Base-by-base conservation (phyloP, 2,329 filamentous ascomycete genomes). In the Microsporum ferrugineum region DNA sequence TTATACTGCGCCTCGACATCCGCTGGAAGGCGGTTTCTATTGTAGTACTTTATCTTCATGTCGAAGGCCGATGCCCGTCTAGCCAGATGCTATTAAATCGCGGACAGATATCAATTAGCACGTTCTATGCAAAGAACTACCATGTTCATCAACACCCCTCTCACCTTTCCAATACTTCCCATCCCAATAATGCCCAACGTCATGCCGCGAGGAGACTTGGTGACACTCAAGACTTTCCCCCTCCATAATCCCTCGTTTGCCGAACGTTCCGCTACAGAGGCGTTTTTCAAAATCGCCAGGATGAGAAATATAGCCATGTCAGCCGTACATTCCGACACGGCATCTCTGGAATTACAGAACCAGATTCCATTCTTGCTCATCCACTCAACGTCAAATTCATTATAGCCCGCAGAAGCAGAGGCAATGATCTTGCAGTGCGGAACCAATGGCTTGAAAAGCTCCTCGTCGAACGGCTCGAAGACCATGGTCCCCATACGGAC, bases 261-360 rank as follows among this genome's bases (percentile, higher is more conserved):
- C 8, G 68, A 70, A 55, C 68, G 73, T 64, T 79, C 76, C 2
- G 73, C 73, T 0, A 69, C 66, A 2, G 67, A 73, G 0, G 78
- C 74, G 61, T 82, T 78, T 58, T 79, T 76, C 23, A 83, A 65
- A 0, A 76, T 68, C 1, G 76, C 77, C 59, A 79, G 75, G 55
- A 72, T 76, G 62, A 77, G 69, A 66, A 79, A 79, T n/a, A 80
- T 71, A 7, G 80, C 76, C 75, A 80, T 78, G 49, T 80, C 78
- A 0, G 78, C 78, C 0, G 78, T 80, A 1, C 80, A 79, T 61
- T 84, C 78, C 0, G 80, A 76, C 0, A 80, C 80, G 0, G 80
- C 81, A 62, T 84, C 75, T 1, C 78, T 68, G 0, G 77, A 76
- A 64, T 82, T 84, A 70, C 79, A 83, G 65, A 84, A 82, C 69